Base-by-base conservation (phyloP, 179 eudicot genomes). In the Spinacia oleracea region DNA sequence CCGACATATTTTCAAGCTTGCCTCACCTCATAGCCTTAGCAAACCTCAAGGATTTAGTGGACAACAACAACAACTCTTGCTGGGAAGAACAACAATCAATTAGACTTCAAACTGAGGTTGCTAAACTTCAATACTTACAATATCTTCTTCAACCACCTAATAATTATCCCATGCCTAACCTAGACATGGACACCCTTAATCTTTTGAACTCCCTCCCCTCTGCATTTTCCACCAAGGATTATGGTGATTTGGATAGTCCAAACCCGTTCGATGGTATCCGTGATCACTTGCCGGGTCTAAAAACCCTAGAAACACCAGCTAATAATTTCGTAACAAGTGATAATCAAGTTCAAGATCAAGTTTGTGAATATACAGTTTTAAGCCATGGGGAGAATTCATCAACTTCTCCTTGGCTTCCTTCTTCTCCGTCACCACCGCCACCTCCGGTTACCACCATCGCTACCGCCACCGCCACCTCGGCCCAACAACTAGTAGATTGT, bases 11-110 rank as follows among this genome's bases (percentile, higher is more conserved):
- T 79, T 85, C 98, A 4, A 89, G 92, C 89, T 81, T 93, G 12
- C 92, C 94, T n/a, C 97, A 93, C 45, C 89, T 93, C 18, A 84
- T 93, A 77, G 97, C 97, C 59, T 80, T 93, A 14, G 98, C 98
- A 9, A 92, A 86, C 82, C 89, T 93, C 59, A 91, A 86, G 75
- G 92, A 90, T 50, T 82, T 90, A 15, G 75, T 92, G 50, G 97
- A 92, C 48, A 81, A 84, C 64, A 80, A 88, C n/a, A n/a, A n/a
- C n/a, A n/a, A n/a, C n/a, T n/a, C n/a, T 9, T 85, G 92, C 4
- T 93, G 91, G 92, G 97, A 91, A 77, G 91, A 91, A 21, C 97
- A 91, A 21, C 97, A 90, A 78, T 88, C 97, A 20, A 78, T 86
- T 59, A 90, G 90, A 43, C 55, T 92, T 9, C 97, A 93, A 80